A percentile compares a stretch with the other conserved stretches of the same genome.
Conservation (phyloP, 1,284 basidiomycete genomes). For the Ganoderma sinense region DNA sequence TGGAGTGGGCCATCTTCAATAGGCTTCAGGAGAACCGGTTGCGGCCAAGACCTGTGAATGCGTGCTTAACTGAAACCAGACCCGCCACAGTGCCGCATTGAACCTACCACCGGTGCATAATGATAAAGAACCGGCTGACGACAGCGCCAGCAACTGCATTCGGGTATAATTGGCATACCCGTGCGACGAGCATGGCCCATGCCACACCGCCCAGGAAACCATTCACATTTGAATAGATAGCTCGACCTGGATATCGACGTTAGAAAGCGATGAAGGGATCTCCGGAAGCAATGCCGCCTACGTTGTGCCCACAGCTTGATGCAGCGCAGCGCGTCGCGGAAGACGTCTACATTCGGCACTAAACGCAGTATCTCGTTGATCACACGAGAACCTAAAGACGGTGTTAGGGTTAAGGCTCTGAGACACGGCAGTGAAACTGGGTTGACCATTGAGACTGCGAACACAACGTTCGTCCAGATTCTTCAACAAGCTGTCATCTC, state of each 20-base stretch:
- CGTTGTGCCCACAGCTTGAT: constrained; percentile 99
- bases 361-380: constrained; percentile 96
- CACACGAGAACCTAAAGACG: constrained; percentile 83
- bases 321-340: constrained; percentile 92
- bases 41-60: constrained; percentile 89
- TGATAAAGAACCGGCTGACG: constrained; percentile 96
- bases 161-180: constrained; percentile 98
- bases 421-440: constrained; percentile 28
- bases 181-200: constrained; percentile 97
- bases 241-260: constrained; percentile 66
- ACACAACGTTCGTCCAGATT: constrained; percentile 96
- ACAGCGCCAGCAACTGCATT: constrained; percentile 94
- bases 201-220: constrained; percentile 98
- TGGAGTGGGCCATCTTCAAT: constrained; percentile 96
- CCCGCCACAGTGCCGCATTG: neutral
- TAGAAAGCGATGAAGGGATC: neutral
- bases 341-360: constrained; percentile 94
- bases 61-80: neutral
- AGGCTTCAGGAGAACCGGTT: constrained; percentile 94
- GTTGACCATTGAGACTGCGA: constrained; percentile 88
- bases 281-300: constrained; percentile 48
- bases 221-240: constrained; percentile 99
- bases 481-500: constrained; percentile 92
- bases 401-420: neutral
- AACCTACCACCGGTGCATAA: constrained; percentile 93